A percentile compares a stretch with the other conserved stretches of the same genome.
These are phyloP conservation scores for Aulographum hederae DNA, from an alignment of 2,329 filamentous ascomycete species.

Conservation along the genomic window DNA sequence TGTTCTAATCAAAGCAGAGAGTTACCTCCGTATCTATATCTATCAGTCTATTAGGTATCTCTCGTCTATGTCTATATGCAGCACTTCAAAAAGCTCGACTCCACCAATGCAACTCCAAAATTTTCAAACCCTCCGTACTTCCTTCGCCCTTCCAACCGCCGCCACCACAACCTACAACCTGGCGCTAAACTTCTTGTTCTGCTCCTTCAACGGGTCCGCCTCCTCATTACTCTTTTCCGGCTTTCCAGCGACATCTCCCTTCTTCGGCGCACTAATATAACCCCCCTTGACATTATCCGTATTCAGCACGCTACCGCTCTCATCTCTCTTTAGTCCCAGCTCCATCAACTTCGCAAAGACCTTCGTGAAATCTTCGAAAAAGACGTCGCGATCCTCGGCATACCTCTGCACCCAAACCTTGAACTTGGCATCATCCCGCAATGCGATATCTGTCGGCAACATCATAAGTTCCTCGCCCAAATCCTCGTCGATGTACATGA, in stretches of 20 bases:
- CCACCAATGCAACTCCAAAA: too few relatives aligned
- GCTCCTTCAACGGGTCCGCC: constrained; percentile 21
- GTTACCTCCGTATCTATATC: too few relatives aligned
- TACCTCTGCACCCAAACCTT: constrained; percentile 38
- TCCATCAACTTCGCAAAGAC: constrained; percentile 44
- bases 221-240: constrained; percentile 18
- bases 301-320: constrained; percentile 32
- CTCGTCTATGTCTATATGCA: too few relatives aligned
- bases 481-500: constrained; percentile 40
- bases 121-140: too few relatives aligned
- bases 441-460: constrained; percentile 44
- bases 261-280: constrained; percentile 38
- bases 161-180: constrained; percentile 14
- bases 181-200: constrained; percentile 21
- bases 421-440: constrained; percentile 35
- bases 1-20: too few relatives aligned
- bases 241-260: constrained; percentile 23
- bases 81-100: too few relatives aligned
- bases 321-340: constrained; percentile 39
- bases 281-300: constrained; percentile 38
- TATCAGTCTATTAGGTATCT: too few relatives aligned
- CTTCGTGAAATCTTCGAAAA: constrained; percentile 40
- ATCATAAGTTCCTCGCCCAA: constrained; percentile 42
- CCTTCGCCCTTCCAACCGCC: neutral
- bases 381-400: constrained; percentile 40